Evolutionary conservation across 1,139 yeast species (phyloP).

Genomic region (Zygoascus sp.): DNA sequence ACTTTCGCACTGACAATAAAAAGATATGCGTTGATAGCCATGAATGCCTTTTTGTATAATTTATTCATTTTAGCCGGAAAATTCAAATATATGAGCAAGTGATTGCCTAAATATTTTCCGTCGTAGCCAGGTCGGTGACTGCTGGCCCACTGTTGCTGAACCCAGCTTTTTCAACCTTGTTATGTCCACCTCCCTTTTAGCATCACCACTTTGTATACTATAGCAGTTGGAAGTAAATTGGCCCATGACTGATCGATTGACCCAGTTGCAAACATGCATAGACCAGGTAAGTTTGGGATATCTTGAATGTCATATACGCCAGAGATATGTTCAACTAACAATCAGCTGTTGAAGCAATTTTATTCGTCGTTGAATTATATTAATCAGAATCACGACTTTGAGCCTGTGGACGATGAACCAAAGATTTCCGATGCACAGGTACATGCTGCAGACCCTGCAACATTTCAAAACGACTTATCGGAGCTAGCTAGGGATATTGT

Average conservation of each 20-base stretch:
- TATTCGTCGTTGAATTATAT: slow-evolving; percentile 86
- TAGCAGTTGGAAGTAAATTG: background rate
- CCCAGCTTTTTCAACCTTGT: background rate
- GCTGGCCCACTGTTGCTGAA: too few relatives aligned
- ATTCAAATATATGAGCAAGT: too few relatives aligned
- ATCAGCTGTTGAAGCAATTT: slow-evolving; percentile 74
- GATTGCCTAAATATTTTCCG: too few relatives aligned
- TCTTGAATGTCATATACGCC: too few relatives aligned
- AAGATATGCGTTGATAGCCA: too few relatives aligned
- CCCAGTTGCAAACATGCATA: slow-evolving; percentile 86
- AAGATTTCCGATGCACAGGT: slow-evolving; percentile 49
- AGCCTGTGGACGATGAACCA: slow-evolving; percentile 47
- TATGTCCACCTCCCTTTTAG: background rate
- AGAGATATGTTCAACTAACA: slow-evolving; percentile 7
- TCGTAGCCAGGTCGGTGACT: too few relatives aligned
- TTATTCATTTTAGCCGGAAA: too few relatives aligned
- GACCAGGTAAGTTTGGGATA: slow-evolving; percentile 64
- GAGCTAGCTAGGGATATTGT: slow-evolving; percentile 76
- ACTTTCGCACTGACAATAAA: too few relatives aligned
- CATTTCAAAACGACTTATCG: slow-evolving; percentile 40
- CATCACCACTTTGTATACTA: background rate
- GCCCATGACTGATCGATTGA: slow-evolving; percentile 73
- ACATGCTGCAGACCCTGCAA: slow-evolving; percentile 37
- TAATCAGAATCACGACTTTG: slow-evolving; percentile 63
- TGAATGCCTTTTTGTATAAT: too few relatives aligned